Base-by-base conservation (phyloP, 2,329 filamentous ascomycete genomes). In the Dactylellina parvicollis region DNA sequence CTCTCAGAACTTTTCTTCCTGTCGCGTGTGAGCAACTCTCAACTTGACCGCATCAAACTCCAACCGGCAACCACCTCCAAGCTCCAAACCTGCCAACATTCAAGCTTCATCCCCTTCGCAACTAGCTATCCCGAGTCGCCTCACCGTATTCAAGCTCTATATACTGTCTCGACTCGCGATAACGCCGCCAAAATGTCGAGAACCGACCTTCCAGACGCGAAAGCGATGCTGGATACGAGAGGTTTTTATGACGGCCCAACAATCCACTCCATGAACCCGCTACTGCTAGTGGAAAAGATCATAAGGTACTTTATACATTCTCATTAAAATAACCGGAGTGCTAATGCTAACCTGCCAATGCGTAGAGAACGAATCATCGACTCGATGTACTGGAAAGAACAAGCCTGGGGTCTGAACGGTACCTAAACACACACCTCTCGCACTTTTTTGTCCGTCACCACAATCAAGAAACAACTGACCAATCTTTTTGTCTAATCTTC, bases 301-400 rank as follows among this genome's bases (percentile, higher is more conserved):
- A 77, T 78, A 64, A 70, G 75, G 75, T 76, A 32, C 10, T 38
- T 42, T 42, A 38, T 18, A 10, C 12, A 50, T 3, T 8, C 46
- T 49, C 38, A 22, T 20, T 18, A 24, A 4, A 30, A 28, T 10
- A 20, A 16, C 14, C 10, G 26, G 32, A 49, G 9, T 22, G 36
- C 16, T 42, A 32, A 20, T 22, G 18, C 62, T 74, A 57, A 71
- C 36, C 14, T 16, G 18, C 30, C 14, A 14, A 20, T 34, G 14
- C 24, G 24, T 36, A 74, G 77, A 46, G 95, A 99, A 82, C 92
- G 95, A 79, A 97, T 99, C 81, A 88, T 93, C 77, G 92, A 96
- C 79, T 92, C 89, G 59, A 96, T 96, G 83, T 99, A 96, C 84
- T 99, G 92, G 90, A 97, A 97, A 82, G 95, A 98, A 82, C 93